phyloP scores from a whole-genome alignment of 1,139 yeast genomes.

The Candida frijolesensis region DNA sequence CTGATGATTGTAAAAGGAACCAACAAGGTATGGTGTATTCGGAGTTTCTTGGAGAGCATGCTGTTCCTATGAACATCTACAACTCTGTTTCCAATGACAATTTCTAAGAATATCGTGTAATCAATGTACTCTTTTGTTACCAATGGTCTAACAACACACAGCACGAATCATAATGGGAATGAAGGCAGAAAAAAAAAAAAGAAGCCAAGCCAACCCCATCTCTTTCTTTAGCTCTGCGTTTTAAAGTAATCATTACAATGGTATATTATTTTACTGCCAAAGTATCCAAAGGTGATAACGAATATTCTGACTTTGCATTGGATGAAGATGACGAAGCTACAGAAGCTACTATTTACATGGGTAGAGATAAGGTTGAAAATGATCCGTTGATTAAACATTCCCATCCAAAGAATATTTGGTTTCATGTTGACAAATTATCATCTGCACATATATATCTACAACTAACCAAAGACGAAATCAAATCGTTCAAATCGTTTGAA shows the following conservation, averaged over 20 bases:
- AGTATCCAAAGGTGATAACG: slow-evolving; percentile 7
- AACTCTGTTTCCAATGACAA: too few relatives aligned
- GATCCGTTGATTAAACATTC: slow-evolving; percentile 74
- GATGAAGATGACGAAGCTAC: slow-evolving; percentile 27
- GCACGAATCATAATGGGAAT: too few relatives aligned
- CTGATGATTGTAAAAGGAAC: too few relatives aligned
- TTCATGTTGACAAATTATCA: slow-evolving; percentile 78
- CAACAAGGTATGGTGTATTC: too few relatives aligned
- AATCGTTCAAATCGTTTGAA: slow-evolving; percentile 29
- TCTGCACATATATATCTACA: slow-evolving; percentile 83
- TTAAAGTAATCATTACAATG: slow-evolving; percentile 31
- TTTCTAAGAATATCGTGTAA: not conserved
- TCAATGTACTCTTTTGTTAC: not conserved
- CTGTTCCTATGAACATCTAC: too few relatives aligned
- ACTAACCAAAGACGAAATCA: slow-evolving; percentile 48
- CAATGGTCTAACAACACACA: not conserved
- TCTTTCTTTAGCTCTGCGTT: not conserved
- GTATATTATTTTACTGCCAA: slow-evolving; percentile 58
- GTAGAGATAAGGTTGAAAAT: slow-evolving; percentile 76
- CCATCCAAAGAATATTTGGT: slow-evolving; percentile 74
- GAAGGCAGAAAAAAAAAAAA: not conserved
- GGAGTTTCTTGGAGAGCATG: too few relatives aligned
- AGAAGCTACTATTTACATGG: slow-evolving; percentile 58
- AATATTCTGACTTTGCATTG: slow-evolving; percentile 14
- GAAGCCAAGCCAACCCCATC: not conserved